These are phyloP conservation scores for Tuber melanosporum DNA, from an alignment of 495 filamentous ascomycete species.

Conservation along the genomic window DNA sequence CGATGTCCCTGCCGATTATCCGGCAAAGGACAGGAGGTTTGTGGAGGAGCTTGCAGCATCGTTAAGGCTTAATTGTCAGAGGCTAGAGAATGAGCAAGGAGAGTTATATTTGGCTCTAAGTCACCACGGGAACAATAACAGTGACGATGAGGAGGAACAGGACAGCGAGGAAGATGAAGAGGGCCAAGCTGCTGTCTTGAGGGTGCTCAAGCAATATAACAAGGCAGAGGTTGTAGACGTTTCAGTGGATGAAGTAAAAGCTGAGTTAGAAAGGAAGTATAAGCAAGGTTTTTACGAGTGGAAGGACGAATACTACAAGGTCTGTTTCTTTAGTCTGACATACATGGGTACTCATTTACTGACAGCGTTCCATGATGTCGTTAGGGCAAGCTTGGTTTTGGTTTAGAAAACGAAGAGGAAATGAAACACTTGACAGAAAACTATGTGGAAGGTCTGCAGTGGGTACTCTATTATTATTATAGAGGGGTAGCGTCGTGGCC, in stretches of 20 bases:
- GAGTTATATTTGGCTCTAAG: constrained; percentile 71
- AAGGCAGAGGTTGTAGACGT: constrained; percentile 79
- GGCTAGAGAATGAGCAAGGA: constrained; percentile 68
- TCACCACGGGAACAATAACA: constrained; percentile 53
- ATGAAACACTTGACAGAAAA: constrained; percentile 82
- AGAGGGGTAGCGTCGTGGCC: constrained; percentile 95
- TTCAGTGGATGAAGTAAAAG: constrained; percentile 68
- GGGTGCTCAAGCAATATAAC: constrained; percentile 83
- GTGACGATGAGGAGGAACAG: constrained; percentile 52
- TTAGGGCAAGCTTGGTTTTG: constrained; percentile 76
- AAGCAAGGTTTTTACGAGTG: constrained; percentile 78
- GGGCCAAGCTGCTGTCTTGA: constrained; percentile 68
- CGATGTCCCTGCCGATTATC: constrained; percentile 66
- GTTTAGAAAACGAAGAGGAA: constrained; percentile 72
- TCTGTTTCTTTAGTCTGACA: constrained; percentile 1
- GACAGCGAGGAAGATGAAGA: constrained; percentile 78
- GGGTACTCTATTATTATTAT: constrained; percentile 98
- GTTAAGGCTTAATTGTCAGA: constrained; percentile 74
- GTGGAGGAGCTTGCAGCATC: constrained; percentile 79
- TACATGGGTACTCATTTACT: background rate
- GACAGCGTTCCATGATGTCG: background rate
- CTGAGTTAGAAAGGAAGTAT: constrained; percentile 72
- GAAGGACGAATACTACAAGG: constrained; percentile 84
- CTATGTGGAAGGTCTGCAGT: constrained; percentile 95
- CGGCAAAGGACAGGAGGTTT: constrained; percentile 84